These are phyloP conservation scores for Xylaria sp. DNA, from an alignment of 2,329 filamentous ascomycete species.

Conservation along the genomic window DNA sequence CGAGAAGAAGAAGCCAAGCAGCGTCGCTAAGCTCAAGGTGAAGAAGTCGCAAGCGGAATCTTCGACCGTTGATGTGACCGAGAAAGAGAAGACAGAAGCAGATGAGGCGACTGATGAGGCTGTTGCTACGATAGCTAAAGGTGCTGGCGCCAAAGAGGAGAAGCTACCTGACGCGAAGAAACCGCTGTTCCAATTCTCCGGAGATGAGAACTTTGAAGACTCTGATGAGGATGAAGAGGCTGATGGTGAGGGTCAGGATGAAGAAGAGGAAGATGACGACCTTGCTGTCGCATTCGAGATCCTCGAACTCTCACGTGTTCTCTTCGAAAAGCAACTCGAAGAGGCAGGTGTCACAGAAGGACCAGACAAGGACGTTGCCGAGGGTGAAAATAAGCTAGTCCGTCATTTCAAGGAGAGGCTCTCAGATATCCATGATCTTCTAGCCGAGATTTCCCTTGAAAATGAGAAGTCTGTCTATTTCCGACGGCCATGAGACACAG, in stretches of 20 bases:
- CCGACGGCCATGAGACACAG: slow-evolving; percentile 19
- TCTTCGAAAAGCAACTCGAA: slow-evolving; percentile 67
- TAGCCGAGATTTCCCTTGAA: slow-evolving; percentile 96
- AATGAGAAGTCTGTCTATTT: slow-evolving; percentile 74
- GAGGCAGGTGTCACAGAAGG: slow-evolving; percentile 53
- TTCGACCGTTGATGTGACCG: slow-evolving; percentile 50
- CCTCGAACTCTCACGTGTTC: slow-evolving; percentile 79
- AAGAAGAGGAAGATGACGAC: slow-evolving; percentile 75
- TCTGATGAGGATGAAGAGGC: slow-evolving; percentile 76
- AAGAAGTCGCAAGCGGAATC: slow-evolving; percentile 55
- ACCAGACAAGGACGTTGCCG: slow-evolving; percentile 35
- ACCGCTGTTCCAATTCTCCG: slow-evolving; percentile 89
- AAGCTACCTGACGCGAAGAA: slow-evolving; percentile 66
- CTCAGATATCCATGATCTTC: slow-evolving; percentile 91
- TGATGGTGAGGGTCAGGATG: slow-evolving; percentile 52
- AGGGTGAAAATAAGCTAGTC: slow-evolving; percentile 54
- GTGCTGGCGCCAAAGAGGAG: slow-evolving; percentile 54
- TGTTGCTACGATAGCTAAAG: slow-evolving; percentile 56
- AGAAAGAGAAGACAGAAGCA: slow-evolving; percentile 53
- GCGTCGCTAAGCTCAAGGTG: slow-evolving; percentile 53
- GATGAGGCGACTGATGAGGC: slow-evolving; percentile 60
- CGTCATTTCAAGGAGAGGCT: slow-evolving; percentile 83
- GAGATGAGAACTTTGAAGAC: slow-evolving; percentile 92
- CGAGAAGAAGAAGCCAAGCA: slow-evolving; percentile 60
- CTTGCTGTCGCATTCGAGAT: slow-evolving; percentile 84